These are phyloP conservation scores for Emydomyces testavorans DNA, from an alignment of 2,329 filamentous ascomycete species.

Conservation along the genomic window DNA sequence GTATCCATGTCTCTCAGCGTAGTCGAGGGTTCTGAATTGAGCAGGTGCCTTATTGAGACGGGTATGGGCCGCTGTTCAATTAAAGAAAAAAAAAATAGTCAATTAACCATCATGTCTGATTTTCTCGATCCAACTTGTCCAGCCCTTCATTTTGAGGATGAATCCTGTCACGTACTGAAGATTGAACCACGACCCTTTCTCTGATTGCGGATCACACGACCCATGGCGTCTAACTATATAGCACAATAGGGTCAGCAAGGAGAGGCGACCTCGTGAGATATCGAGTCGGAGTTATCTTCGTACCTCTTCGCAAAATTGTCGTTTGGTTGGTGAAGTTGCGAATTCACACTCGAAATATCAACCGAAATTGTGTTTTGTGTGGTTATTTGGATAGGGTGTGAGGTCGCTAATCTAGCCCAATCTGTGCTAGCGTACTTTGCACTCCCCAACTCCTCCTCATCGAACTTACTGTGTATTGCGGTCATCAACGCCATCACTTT, in stretches of 20 bases:
- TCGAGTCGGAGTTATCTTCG: conserved; percentile 17
- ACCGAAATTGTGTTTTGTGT: conserved; percentile 33
- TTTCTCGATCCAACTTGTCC: conserved; percentile 12
- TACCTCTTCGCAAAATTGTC: conserved; percentile 37
- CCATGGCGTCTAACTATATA: conserved; percentile 41
- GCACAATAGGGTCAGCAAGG: conserved; percentile 27
- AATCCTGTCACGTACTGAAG: conserved; percentile 50
- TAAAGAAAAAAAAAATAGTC: conserved; percentile 3
- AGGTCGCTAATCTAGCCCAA: conserved; percentile 36
- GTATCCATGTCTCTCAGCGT: conserved; percentile 93
- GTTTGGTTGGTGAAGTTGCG: conserved; percentile 27
- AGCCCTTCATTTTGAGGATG: conserved; percentile 18
- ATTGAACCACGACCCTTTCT: conserved; percentile 66
- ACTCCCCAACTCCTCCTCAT: background rate
- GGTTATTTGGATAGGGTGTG: conserved; percentile 36
- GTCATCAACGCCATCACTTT: background rate
- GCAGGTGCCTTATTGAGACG: conserved; percentile 90
- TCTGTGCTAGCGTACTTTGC: conserved; percentile 23
- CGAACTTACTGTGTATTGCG: background rate
- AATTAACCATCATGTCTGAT: conserved; percentile 15
- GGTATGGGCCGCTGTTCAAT: conserved; percentile 60
- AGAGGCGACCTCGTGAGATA: conserved; percentile 12
- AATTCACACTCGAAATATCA: conserved; percentile 26
- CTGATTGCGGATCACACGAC: conserved; percentile 68
- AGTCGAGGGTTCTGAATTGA: conserved; percentile 96